Evolutionary conservation across 495 filamentous ascomycete genomes (phyloP).

Genomic region (Copromyces sp.): DNA sequence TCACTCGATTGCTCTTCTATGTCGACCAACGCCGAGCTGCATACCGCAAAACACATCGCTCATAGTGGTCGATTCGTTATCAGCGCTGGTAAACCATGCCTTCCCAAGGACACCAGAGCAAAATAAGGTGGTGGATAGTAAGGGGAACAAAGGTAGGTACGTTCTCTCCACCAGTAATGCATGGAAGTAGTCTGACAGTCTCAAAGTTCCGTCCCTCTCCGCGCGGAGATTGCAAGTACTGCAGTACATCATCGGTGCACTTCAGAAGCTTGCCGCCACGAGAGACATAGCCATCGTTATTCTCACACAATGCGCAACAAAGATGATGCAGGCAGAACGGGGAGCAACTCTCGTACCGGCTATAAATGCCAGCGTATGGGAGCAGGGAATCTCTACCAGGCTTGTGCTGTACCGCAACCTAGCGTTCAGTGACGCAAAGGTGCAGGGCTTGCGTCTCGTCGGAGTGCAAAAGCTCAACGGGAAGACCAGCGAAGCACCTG

Average conservation of each 20-base stretch:
- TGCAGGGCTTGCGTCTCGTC: slow-evolving; percentile 26
- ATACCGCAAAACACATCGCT: slow-evolving; percentile 50
- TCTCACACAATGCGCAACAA: slow-evolving; percentile 62
- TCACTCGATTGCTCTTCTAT: slow-evolving; percentile 65
- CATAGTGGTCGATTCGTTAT: slow-evolving; percentile 68
- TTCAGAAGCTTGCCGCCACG: slow-evolving; percentile 60
- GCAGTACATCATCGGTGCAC: slow-evolving; percentile 34
- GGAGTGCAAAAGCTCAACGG: slow-evolving; percentile 38
- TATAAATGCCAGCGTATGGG: slow-evolving; percentile 59
- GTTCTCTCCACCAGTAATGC: not conserved
- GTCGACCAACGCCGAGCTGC: slow-evolving; percentile 48
- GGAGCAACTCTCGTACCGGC: slow-evolving; percentile 61
- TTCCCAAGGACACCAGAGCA: slow-evolving; percentile 42
- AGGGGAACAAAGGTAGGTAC: slow-evolving; percentile 20
- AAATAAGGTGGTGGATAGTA: slow-evolving; percentile 10
- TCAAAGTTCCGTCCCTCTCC: slow-evolving; percentile 23
- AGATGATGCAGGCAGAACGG: slow-evolving; percentile 49
- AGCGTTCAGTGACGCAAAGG: slow-evolving; percentile 18
- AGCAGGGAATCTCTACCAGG: slow-evolving; percentile 52
- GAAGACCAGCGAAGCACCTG: slow-evolving; percentile 13
- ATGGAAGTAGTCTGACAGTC: not conserved
- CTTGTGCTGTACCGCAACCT: slow-evolving; percentile 65
- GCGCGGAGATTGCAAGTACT: slow-evolving; percentile 34
- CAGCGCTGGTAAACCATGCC: slow-evolving; percentile 61
- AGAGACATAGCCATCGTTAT: slow-evolving; percentile 57